A percentile compares a stretch with the other conserved stretches of the same genome.
Evolutionary conservation across 352 stramenopile species (phyloP).

Genomic region (Pythium dissotocum): DNA sequence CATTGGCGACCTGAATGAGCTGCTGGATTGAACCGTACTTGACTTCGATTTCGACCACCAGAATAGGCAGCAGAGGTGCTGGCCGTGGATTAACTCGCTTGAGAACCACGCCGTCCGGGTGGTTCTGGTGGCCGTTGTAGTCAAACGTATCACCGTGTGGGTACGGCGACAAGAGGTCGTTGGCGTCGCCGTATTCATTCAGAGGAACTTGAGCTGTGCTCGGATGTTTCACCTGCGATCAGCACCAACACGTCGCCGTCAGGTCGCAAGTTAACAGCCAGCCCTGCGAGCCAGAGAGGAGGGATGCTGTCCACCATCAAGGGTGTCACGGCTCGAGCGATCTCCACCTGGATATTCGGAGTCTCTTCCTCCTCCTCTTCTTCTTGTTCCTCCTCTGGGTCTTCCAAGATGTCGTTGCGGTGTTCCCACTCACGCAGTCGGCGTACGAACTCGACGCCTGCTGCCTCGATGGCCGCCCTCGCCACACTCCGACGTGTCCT

Average conservation of each 20-base stretch:
- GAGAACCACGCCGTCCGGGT: background rate
- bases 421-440: background rate
- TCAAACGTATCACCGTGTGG: background rate
- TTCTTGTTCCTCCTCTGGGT: background rate
- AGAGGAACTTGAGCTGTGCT: too few species aligned
- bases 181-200: too few species aligned
- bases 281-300: too few species aligned
- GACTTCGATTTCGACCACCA: background rate
- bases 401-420: background rate
- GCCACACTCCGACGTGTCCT: background rate
- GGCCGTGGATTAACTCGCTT: background rate
- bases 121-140: background rate
- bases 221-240: too few species aligned
- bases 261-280: too few species aligned
- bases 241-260: too few species aligned
- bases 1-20: background rate
- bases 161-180: background rate
- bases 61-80: background rate
- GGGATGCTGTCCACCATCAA: too few species aligned
- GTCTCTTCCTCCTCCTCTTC: too few species aligned
- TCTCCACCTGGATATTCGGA: too few species aligned
- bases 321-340: too few species aligned
- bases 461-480: background rate
- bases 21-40: background rate
- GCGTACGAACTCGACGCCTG: background rate